Percentiles rank a stretch among this genome's conserved stretches.
Conservation (phyloP, 106 monocot species). For the Triglochin maritima region DNA sequence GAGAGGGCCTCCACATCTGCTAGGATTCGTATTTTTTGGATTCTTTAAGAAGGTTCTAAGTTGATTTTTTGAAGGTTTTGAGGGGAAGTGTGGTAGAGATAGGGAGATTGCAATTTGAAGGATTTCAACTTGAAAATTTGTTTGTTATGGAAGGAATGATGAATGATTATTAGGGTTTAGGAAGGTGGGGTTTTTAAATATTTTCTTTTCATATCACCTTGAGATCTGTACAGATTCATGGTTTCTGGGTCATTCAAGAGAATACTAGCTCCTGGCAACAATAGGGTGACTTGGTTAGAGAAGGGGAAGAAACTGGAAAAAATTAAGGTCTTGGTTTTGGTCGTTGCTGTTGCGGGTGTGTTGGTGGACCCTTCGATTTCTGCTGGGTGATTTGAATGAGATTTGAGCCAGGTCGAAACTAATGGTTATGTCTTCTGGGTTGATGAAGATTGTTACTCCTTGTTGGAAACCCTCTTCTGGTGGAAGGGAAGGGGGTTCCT, state of each 20-base stretch:
- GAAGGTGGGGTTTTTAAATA: background rate
- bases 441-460: constrained; percentile 35
- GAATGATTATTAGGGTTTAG: background rate
- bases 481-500: constrained; percentile 2
- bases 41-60: background rate
- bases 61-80: background rate
- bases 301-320: constrained; percentile 3
- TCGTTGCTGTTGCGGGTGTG: constrained; percentile 1
- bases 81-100: background rate
- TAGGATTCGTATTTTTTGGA: too few species aligned
- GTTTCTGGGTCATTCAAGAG: constrained; percentile 13
- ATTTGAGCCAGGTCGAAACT: background rate
- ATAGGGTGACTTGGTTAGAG: constrained; percentile 7
- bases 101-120: too few species aligned
- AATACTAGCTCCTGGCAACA: constrained; percentile 4
- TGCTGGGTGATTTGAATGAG: background rate
- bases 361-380: constrained; percentile 1
- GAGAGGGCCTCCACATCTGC: too few species aligned
- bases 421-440: constrained; percentile 18
- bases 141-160: too few species aligned
- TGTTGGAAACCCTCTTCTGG: constrained; percentile 21
- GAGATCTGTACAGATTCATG: constrained; percentile 9
- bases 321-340: background rate
- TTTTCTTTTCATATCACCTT: background rate
- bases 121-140: too few species aligned